Evolutionary conservation across 495 filamentous ascomycete genomes (phyloP), one percentile per base, ranked within the genome.

Genomic region (Parathielavia hyrcaniae): DNA sequence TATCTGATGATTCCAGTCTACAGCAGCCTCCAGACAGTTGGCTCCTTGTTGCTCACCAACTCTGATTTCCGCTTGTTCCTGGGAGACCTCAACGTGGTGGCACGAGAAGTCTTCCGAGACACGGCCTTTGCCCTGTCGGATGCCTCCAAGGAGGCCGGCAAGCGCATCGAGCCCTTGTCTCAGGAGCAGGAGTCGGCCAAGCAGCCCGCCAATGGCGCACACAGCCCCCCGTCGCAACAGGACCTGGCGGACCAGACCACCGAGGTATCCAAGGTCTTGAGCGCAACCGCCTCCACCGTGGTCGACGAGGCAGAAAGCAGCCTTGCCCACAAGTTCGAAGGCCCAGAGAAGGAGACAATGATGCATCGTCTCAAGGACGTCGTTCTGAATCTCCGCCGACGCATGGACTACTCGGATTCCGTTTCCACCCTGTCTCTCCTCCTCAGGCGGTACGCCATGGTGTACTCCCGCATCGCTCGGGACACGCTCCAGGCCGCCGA

Each of bases 21-120:
- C 69, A 78, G 85, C 63, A 95, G 91, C 65, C 72, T 96, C 43
- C 86, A 84, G 50, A 96, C 89, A 0, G 85, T 97, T 9, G 87
- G 89, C 11, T 86, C 82, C 49, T 78, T 97, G 8, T 81, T 96
- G 1, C 73, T 97, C 22, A 90, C 87, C 16, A 97, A 97, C 68
- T 82, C 87, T 4, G 91, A 96, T 64, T 96, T 97, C 69, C 83
- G 91, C 19, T 73, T 89, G 16, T 91, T 97, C 63, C 79, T 96
- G 30, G 80, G 84, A n/a, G 92, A 97, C 64, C 71, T 96, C 32
- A 83, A 83, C 41, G 81, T 84, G 0, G 80, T 97, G 55, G 87
- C 84, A 12, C 83, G 89, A 10, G 87, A 95, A 67, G 84, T 97
- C 26, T 92, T 97, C 65, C 82, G 82, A 56, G 91, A 96, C 62